These are phyloP conservation scores for Polytrichum commune DNA, from an alignment of 225 moss, liverwort and hornwort genomes.

Conservation along the genomic window DNA sequence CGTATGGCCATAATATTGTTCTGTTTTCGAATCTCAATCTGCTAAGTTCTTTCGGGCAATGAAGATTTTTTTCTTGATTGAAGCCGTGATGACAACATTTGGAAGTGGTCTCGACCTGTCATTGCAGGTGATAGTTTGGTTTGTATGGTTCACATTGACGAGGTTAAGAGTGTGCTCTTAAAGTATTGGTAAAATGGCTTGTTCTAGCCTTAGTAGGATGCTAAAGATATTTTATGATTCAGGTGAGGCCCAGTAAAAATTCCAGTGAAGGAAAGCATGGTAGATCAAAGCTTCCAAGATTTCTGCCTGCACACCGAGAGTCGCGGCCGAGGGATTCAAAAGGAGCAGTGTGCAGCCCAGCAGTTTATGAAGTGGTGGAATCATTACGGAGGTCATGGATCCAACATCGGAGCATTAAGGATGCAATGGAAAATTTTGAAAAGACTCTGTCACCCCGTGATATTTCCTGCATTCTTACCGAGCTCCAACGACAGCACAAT, in stretches of 20 bases:
- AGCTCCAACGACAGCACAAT: slow-evolving; percentile 77
- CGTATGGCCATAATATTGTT: neutral
- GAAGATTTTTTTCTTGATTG: too few species aligned
- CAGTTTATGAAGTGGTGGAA: slow-evolving; percentile 34
- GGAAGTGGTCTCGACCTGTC: neutral
- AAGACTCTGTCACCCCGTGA: slow-evolving; percentile 54
- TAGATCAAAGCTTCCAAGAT: slow-evolving; percentile 32
- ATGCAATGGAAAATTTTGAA: slow-evolving; percentile 45
- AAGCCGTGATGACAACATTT: neutral
- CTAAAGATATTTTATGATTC: slow-evolving; percentile 8
- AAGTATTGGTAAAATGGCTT: neutral
- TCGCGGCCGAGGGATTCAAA: slow-evolving; percentile 41
- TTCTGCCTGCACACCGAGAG: slow-evolving; percentile 29
- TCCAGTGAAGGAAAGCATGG: slow-evolving; percentile 6
- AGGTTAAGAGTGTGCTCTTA: too few species aligned
- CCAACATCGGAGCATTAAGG: slow-evolving; percentile 38
- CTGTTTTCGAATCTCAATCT: too few species aligned
- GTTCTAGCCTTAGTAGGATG: neutral
- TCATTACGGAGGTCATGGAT: slow-evolving; percentile 39
- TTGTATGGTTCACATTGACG: neutral
- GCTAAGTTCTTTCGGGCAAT: too few species aligned
- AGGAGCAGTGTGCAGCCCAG: slow-evolving; percentile 39
- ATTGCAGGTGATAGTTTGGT: neutral
- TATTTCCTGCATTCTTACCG: slow-evolving; percentile 71
- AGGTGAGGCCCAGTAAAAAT: slow-evolving; percentile 41